These are phyloP conservation scores for Exophiala alcalophila DNA, from an alignment of 2,329 filamentous ascomycete genomes.

Conservation along the genomic window DNA sequence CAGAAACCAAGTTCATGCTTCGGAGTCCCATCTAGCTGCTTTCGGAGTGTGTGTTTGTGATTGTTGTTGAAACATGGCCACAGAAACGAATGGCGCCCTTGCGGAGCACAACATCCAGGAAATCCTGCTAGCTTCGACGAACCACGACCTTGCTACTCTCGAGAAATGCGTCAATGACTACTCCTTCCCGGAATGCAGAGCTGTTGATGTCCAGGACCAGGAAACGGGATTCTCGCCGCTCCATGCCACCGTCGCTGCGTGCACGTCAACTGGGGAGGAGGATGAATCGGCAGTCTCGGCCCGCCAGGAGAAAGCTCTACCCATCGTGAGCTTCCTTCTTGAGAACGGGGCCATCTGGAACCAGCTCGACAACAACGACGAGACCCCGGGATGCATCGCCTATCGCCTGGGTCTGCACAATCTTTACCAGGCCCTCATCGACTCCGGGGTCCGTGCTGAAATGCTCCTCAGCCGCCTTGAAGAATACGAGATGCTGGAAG, in stretches of 20 bases:
- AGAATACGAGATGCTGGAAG: slow-evolving; percentile 68
- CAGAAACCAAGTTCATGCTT: no score
- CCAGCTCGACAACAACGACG: slow-evolving; percentile 78
- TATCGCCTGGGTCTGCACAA: slow-evolving; percentile 62
- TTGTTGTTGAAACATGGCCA: no score
- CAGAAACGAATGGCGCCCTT: not conserved
- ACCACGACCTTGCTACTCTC: slow-evolving; percentile 66
- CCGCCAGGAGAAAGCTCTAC: slow-evolving; percentile 35
- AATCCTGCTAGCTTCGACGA: slow-evolving; percentile 63
- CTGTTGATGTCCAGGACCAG: slow-evolving; percentile 74
- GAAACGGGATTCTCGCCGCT: slow-evolving; percentile 83
- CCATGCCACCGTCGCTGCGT: slow-evolving; percentile 83
- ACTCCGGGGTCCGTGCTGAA: slow-evolving; percentile 87
- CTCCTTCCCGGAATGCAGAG: slow-evolving; percentile 44
- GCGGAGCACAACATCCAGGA: slow-evolving; percentile 34
- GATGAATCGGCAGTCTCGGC: slow-evolving; percentile 36
- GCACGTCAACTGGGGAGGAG: slow-evolving; percentile 40
- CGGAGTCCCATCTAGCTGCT: no score
- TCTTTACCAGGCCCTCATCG: slow-evolving; percentile 79
- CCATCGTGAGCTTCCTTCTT: slow-evolving; percentile 72
- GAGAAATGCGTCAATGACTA: slow-evolving; percentile 30
- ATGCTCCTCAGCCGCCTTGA: slow-evolving; percentile 78
- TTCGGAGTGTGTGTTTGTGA: no score
- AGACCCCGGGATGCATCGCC: slow-evolving; percentile 90
- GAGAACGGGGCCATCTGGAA: slow-evolving; percentile 96